Base-by-base conservation (phyloP, 1,284 basidiomycete genomes). In the Puccinia horiana region DNA sequence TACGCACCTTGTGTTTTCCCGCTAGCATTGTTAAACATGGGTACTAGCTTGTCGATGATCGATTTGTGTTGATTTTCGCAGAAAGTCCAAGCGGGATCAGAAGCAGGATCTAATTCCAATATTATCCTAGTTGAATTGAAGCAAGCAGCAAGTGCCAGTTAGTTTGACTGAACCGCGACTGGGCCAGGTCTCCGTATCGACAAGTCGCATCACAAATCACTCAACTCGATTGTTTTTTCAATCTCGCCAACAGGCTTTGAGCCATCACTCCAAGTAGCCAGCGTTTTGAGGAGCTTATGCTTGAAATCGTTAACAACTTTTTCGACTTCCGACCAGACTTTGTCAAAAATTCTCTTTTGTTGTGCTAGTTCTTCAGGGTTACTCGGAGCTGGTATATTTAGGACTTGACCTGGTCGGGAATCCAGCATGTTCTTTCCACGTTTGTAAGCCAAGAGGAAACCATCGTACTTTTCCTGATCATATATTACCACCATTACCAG, bases 291-390 rank as follows among this genome's bases (percentile, higher is more conserved):
- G n/a, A 99, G 89, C 44, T 92, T 90, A 70, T 89, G 90, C 84
- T 92, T 91, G 94, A 99, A 94, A 86, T 96, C 95, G 52, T 90
- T 90, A 92, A 99, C 96, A 63, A 95, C 94, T 85, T 92, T 93
- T 88, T 99, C 96, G 18, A 98, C 96, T 37, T 92, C 95, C 3
- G 89, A 90, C 97, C 97, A 99, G 1, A 99, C 95, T 88, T 96
- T 98, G 83, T 98, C 94, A 75, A 98, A 91, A 54, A 99, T 93
- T 54, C 95, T 91, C 85, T 92, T 93, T 87, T 97, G 95, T 86
- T 95, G 94, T 84, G 89, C 26, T 89, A 89, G 83, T 91, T 91
- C 85, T 90, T 91, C 18, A 88, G 86, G 69, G 88, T 88, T 40
- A 90, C 91, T 40, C 90, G 89, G 12, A 91, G 86, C 35, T 84